phyloP scores from a whole-genome alignment of 306 rosid species.

The Dalbergia cultrata region DNA sequence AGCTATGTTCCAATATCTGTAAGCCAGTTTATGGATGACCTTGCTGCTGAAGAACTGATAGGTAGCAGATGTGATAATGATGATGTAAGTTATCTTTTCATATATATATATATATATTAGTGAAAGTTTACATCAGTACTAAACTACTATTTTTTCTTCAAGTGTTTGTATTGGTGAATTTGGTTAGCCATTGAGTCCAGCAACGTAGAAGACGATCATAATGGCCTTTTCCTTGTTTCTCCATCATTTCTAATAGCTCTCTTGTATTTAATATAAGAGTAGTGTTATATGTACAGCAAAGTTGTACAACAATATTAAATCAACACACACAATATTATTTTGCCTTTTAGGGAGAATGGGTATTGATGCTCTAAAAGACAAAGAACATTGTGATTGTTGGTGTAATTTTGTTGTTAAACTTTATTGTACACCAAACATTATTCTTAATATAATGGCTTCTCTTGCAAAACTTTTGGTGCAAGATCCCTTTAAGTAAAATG shows the following conservation, averaged over 20 bases:
- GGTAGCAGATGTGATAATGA: conserved; percentile 68
- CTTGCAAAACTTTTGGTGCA: conserved; percentile 24
- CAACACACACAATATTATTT: too few species aligned
- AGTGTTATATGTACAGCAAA: too few species aligned
- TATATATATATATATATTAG: background rate
- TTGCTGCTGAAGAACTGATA: conserved; percentile 87
- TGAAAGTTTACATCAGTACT: conserved; percentile 24
- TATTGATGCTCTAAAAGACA: too few species aligned
- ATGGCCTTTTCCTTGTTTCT: conserved; percentile 14
- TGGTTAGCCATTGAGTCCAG: conserved; percentile 40
- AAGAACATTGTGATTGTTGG: too few species aligned
- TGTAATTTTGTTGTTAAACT: too few species aligned
- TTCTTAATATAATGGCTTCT: conserved; percentile 1
- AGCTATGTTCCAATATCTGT: conserved; percentile 92
- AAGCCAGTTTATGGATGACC: conserved; percentile 99
- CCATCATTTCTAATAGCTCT: conserved; percentile 29
- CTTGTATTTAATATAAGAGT: background rate
- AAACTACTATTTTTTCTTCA: background rate
- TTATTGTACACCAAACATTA: too few species aligned
- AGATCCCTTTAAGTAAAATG: conserved; percentile 14
- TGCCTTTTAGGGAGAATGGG: too few species aligned
- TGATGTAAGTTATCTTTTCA: conserved; percentile 62
- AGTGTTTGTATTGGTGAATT: conserved; percentile 34
- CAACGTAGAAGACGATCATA: conserved; percentile 36
- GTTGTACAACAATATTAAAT: too few species aligned